Evolutionary conservation across 495 filamentous ascomycete genomes (phyloP).

Genomic region (Penicillium coffeae): DNA sequence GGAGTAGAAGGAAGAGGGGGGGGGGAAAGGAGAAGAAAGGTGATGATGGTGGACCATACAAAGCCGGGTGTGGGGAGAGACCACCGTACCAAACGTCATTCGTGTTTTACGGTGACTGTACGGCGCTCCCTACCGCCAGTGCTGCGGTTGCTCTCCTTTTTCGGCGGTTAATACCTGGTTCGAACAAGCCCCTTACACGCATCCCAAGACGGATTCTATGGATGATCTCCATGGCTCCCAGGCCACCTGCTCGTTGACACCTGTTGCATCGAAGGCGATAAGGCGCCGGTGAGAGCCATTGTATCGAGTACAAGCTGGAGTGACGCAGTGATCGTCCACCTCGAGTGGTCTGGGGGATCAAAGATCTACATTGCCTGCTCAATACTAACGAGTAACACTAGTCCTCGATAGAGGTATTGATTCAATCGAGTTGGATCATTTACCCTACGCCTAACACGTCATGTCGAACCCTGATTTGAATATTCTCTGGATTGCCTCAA

Average conservation of each 20-base stretch:
- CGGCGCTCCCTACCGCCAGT: not conserved
- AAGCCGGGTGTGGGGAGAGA: constrained; percentile 28
- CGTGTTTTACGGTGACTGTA: constrained; percentile 3
- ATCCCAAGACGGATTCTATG: constrained; percentile 12
- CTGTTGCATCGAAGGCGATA: not conserved
- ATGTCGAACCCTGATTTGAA: no score
- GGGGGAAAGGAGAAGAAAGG: constrained; percentile 28
- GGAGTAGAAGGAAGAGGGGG: constrained; percentile 10
- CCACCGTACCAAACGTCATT: constrained; percentile 1
- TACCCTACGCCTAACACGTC: not conserved
- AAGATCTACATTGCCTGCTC: not conserved
- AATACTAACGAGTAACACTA: not conserved
- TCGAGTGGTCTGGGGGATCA: not conserved
- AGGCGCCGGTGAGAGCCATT: not conserved
- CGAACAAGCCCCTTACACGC: not conserved
- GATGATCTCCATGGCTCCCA: constrained; percentile 27
- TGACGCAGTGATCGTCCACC: not conserved
- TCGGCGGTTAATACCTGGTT: constrained; percentile 3
- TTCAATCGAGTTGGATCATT: not conserved
- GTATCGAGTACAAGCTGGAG: not conserved
- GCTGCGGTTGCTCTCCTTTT: not conserved
- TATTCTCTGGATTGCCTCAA: not conserved
- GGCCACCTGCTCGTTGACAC: not conserved
- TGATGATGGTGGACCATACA: constrained; percentile 30
- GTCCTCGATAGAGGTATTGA: not conserved